These are phyloP conservation scores for Babesia ovata DNA, from an alignment of 169 alveolate species.

Conservation along the genomic window DNA sequence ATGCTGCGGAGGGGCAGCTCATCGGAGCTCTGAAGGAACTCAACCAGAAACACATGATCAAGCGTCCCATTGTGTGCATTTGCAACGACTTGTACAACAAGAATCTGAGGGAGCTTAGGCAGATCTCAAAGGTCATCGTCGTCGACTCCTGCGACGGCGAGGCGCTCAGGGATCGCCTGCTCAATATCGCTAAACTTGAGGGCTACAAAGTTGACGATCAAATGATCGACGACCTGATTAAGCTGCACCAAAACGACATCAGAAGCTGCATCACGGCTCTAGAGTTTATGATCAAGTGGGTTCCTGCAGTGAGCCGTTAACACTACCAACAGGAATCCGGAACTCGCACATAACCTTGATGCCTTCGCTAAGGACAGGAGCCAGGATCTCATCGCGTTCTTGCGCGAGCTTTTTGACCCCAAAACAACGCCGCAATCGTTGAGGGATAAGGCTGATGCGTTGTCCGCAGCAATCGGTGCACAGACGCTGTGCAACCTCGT, in stretches of 20 bases:
- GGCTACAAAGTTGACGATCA: slow-evolving; percentile 57
- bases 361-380: slow-evolving; percentile 54
- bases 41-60: slow-evolving; percentile 37
- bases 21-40: slow-evolving; percentile 52
- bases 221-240: slow-evolving; percentile 67
- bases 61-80: slow-evolving; percentile 95
- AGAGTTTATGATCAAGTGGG: slow-evolving; percentile 50
- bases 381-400: slow-evolving; percentile 39
- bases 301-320: not conserved
- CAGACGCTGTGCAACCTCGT: slow-evolving; percentile 20
- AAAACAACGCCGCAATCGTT: slow-evolving; percentile 26
- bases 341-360: slow-evolving; percentile 7
- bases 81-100: slow-evolving; percentile 90
- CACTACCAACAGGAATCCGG: not conserved
- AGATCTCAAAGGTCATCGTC: slow-evolving; percentile 70
- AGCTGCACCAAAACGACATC: slow-evolving; percentile 70
- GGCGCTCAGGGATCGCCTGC: slow-evolving; percentile 62
- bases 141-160: slow-evolving; percentile 71
- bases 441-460: slow-evolving; percentile 10
- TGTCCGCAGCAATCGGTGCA: slow-evolving; percentile 17
- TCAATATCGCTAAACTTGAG: slow-evolving; percentile 68
- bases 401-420: slow-evolving; percentile 37
- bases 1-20: slow-evolving; percentile 86
- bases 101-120: slow-evolving; percentile 76
- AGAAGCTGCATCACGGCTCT: slow-evolving; percentile 62